Base-by-base conservation (phyloP, 2,329 filamentous ascomycete genomes). In the Arthrobotrys megalospora region DNA sequence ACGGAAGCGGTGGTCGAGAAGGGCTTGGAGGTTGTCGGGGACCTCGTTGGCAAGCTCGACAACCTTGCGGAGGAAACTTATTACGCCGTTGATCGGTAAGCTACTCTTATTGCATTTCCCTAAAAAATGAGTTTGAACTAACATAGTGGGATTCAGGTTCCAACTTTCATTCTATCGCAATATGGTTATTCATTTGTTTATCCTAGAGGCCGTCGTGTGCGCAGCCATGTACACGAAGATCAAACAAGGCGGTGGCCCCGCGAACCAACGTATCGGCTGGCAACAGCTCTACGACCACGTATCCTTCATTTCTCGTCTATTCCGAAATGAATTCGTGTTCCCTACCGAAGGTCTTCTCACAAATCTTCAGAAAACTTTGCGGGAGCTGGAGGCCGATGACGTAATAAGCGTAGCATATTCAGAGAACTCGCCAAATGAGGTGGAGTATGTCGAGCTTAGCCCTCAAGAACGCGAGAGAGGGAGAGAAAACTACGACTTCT, bases 111-210 rank as follows among this genome's bases (percentile, higher is more conserved):
- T 2, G 32, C 14, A 21, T 16, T 7, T 2, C 10, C 16, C 19
- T 11, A 36, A 21, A 32, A 14, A 11, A 21, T 7, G 16, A 32
- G n/a, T 45, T 1, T 38, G 34, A 64, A 2, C 79, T 85, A 86
- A 79, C 47, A 10, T 32, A 8, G 28, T 52, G 11, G 5, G 0
- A 5, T 11, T 16, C 41, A 80, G 79, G 66, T 99, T 99, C 86
- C 96, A 99, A 83, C 88, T 99, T 8, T 97, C 94, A 0, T 99
- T 99, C 85, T 99, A 99, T 85, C 91, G 96, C 65, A 99, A 99
- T 85, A 98, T 98, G 96, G 97, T 95, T 0, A 99, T 99, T 79
- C 96, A 99, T 83, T 88, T 99, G 4, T 99, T 99, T 84, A 96
- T 99, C 72, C 92, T 93, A 1, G 94, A 98, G 83, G 92, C 95